Conservation (phyloP, 352 stramenopile species). For the Pythium diclinum region DNA sequence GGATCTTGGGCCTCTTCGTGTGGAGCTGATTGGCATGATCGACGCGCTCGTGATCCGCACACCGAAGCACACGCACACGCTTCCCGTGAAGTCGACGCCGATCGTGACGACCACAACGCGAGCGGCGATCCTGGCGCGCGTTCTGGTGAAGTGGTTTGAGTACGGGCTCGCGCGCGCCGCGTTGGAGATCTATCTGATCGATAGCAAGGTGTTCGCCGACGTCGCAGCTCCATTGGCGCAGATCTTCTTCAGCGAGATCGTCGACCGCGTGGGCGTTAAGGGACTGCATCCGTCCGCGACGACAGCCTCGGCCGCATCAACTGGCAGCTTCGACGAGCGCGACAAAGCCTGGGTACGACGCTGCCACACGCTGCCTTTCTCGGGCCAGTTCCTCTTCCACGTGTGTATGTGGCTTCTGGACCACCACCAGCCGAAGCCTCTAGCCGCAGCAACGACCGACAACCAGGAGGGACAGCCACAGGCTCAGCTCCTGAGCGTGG, state of each 20-base stretch:
- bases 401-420: constrained; percentile 65
- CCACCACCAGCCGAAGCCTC: constrained; percentile 1
- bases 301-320: constrained; percentile 9
- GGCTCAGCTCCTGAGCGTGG: constrained; percentile 45
- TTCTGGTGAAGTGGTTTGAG: constrained; percentile 85
- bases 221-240: constrained; percentile 58
- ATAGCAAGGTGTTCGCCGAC: constrained; percentile 52
- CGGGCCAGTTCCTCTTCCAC: constrained; percentile 76
- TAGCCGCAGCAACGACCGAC: not conserved
- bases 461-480: not conserved
- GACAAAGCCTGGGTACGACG: constrained; percentile 74
- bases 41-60: constrained; percentile 57
- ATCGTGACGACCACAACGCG: constrained; percentile 29
- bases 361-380: constrained; percentile 75
- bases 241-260: constrained; percentile 78
- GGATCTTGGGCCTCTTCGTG: constrained; percentile 20
- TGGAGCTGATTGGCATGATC: constrained; percentile 63
- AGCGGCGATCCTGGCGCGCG: constrained; percentile 66
- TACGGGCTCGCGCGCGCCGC: constrained; percentile 53
- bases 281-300: not conserved
- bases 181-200: constrained; percentile 64
- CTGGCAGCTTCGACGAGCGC: constrained; percentile 59
- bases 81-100: not conserved
- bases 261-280: constrained; percentile 44
- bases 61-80: not conserved